Percentiles rank a stretch among this genome's conserved stretches.
These are phyloP conservation scores for Dendrocalamus sinicus DNA, from an alignment of 176 grass and related monocot genomes.

Conservation along the genomic window DNA sequence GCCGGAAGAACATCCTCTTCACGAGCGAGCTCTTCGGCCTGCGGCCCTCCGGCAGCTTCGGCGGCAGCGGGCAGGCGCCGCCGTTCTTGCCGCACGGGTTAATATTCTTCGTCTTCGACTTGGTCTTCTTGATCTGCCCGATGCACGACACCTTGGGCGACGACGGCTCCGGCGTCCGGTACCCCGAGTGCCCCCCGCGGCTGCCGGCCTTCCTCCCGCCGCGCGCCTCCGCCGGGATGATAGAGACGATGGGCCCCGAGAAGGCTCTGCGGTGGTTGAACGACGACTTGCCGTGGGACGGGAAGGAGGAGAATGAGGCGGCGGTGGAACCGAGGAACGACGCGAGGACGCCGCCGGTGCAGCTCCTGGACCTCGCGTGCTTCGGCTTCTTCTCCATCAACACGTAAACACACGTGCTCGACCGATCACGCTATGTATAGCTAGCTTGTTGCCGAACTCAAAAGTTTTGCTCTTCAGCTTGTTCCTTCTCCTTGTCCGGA, in stretches of 20 bases:
- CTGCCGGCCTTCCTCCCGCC: constrained; percentile 15
- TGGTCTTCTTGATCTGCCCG: constrained; percentile 81
- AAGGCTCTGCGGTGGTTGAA: constrained; percentile 69
- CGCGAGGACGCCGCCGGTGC: constrained; percentile 41
- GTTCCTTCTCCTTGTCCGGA: constrained; percentile 16
- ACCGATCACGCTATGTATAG: neutral
- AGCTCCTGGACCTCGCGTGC: constrained; percentile 48
- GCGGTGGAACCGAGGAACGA: constrained; percentile 65
- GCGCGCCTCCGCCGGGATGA: constrained; percentile 77
- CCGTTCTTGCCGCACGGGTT: constrained; percentile 52
- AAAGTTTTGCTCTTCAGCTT: neutral
- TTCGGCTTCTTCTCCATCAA: constrained; percentile 35
- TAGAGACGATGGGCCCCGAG: constrained; percentile 75
- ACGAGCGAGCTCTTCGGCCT: constrained; percentile 38
- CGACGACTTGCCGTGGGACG: constrained; percentile 30
- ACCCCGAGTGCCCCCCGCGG: constrained; percentile 25
- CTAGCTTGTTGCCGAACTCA: neutral
- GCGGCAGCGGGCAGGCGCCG: constrained; percentile 49
- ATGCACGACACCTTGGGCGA: constrained; percentile 93
- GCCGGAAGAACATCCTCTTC: constrained; percentile 55
- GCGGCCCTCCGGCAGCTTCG: neutral
- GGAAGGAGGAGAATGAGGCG: constrained; percentile 46
- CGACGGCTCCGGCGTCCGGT: constrained; percentile 69
- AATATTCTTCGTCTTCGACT: constrained; percentile 41
- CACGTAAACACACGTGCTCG: neutral